Evolutionary conservation across 2,329 filamentous ascomycete genomes (phyloP), one percentile per base, ranked within the genome.

Genomic region (Aspergillus bombycis): DNA sequence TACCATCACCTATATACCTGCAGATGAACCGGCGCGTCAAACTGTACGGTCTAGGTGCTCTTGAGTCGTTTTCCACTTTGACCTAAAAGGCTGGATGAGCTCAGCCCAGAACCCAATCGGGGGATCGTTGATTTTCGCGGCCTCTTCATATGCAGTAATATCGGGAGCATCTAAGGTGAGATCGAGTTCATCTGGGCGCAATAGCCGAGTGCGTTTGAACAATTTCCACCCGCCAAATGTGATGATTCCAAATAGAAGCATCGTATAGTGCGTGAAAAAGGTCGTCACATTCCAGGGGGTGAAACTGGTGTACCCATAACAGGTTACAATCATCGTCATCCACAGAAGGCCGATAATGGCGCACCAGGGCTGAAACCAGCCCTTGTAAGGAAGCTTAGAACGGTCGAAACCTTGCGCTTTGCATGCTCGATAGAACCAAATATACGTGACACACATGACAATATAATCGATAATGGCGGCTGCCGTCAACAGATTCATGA

Each of bases 261-360:
- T 55, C 83, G 88, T 85, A 74, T 92, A 92, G 79, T 87, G 88
- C 72, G 91, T 91, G 48, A 93, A 78, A 74, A 93, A 94, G 19
- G 83, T 84, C 8, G 86, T 82, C 0, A 88, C 73, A 60, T 85
- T 82, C 90, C 89, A 93, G 0, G 89, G 87, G 57, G 92, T 73
- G 70, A 93, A 94, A 0, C 91, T 88, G 0, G 87, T 84, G 67
- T 92, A 93, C 0, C 91, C 91, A 16, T 89, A 88, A 6, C 92
- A 86, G 68, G 91, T 86, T 0, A 87, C 85, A 85, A 93, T 91
- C 60, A 90, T 75, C 45, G 85, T 84, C 8, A 88, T 90, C 56
- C 85, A 86, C 0, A 80, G 72, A 2, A 91, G 76, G 0, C 85
- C 87, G 57, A 88, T 88, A 71, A 84, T 92, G 0, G 89, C 89